Evolutionary conservation across 2,329 filamentous ascomycete genomes (phyloP), one percentile per base, ranked within the genome.

Genomic region (Aspergillus sp.): DNA sequence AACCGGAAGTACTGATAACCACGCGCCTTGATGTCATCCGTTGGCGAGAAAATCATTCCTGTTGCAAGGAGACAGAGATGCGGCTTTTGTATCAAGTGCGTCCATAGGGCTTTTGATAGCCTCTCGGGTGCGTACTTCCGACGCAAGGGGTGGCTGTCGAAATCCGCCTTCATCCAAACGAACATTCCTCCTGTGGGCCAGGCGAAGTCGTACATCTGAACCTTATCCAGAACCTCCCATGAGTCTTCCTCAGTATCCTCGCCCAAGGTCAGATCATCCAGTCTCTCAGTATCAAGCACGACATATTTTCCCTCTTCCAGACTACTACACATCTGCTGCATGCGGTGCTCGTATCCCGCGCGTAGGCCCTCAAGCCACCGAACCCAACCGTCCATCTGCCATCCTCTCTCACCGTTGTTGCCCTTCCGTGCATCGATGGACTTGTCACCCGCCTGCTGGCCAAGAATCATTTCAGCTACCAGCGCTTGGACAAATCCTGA

Each of bases 161-260:
- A 89, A 69, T 86, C 81, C 59, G 95, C 76, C 55, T 84, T 82
- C 3, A 96, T 67, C 93, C 93, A 97, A 55, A 96, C 75, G 73
- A 96, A 97, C 92, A 97, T 97, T 69, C 93, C 93, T 36, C 88
- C 93, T 26, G 89, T 84, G 1, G 93, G 92, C 82, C 89, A 91
- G 64, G 83, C 76, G 69, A 96, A 96, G 45, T 87, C 84, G 73
- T 88, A 90, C 64, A 96, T 83, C 59, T 83, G 81, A 1, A 84
- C 88, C 75, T 89, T 92, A 67, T 87, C 86, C 47, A 96, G 82
- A 58, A 93, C 83, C 58, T 87, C 84, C 87, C 90, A 95, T 57
- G 89, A 89, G 41, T 83, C 76, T 18, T 79, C 75, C 6, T 74
- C 76, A 36, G 75, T 74, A 20, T 52, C 11, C 8, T 30, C 47